Conservation (phyloP, 768 basidiomycete genomes). For the Myochromella boudieri region DNA sequence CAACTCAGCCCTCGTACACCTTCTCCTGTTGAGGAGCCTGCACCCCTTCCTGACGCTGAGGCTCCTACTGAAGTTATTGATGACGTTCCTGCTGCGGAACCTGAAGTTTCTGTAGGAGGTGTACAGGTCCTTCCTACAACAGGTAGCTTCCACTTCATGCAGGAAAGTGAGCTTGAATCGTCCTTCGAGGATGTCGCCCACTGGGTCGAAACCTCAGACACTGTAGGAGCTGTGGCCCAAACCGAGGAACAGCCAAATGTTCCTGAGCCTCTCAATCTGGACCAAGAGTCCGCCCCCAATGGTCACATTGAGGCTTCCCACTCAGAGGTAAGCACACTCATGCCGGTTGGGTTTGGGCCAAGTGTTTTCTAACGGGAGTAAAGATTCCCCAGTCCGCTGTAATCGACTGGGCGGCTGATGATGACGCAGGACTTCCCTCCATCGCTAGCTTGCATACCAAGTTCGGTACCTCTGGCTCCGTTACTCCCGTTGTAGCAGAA, state of each 20-base stretch:
- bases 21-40: conserved; percentile 33
- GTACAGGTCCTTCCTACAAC: conserved; percentile 41
- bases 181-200: conserved; percentile 53
- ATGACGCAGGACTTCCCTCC: conserved; percentile 76
- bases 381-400: conserved; percentile 28
- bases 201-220: conserved; percentile 54
- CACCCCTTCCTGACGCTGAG: conserved; percentile 19
- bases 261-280: conserved; percentile 10
- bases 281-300: conserved; percentile 17
- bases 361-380: not conserved
- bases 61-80: conserved; percentile 22
- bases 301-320: conserved; percentile 13
- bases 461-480: conserved; percentile 72
- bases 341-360: not conserved
- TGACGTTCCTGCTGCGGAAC: conserved; percentile 20
- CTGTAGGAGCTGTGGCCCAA: conserved; percentile 24
- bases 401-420: conserved; percentile 83
- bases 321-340: conserved; percentile 11
- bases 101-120: conserved; percentile 36
- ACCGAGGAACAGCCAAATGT: conserved; percentile 20
- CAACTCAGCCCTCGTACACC: conserved; percentile 48
- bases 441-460: conserved; percentile 75
- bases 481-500: conserved; percentile 50
- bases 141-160: conserved; percentile 76
- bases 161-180: conserved; percentile 74